A percentile compares a stretch with the other conserved stretches of the same genome.
Conservation (phyloP, 139 green algal genomes). For the Coelastrella sp. region DNA sequence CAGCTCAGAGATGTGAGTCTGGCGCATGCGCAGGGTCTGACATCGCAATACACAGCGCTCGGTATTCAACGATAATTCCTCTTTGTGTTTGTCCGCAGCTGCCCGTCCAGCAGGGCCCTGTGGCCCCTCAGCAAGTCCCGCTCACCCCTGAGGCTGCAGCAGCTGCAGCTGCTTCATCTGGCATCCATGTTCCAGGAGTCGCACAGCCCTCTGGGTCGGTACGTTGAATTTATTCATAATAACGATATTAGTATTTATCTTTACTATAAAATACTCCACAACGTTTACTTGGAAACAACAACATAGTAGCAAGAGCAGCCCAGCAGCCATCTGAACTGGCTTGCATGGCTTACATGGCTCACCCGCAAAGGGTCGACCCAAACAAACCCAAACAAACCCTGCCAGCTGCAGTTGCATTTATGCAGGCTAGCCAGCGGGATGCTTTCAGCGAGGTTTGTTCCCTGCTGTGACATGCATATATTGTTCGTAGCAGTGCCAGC, state of each 20-base stretch:
- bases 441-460: too few relatives aligned
- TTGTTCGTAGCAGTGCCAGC: too few relatives aligned
- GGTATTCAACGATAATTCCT: neutral
- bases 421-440: too few relatives aligned
- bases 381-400: too few relatives aligned
- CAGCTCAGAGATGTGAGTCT: slow-evolving; percentile 69
- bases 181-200: slow-evolving; percentile 51
- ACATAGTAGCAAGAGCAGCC: too few relatives aligned
- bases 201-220: slow-evolving; percentile 33
- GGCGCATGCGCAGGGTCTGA: slow-evolving; percentile 2
- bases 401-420: too few relatives aligned
- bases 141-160: slow-evolving; percentile 49
- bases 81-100: slow-evolving; percentile 29
- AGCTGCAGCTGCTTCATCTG: slow-evolving; percentile 27
- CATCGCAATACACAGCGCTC: neutral
- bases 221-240: neutral
- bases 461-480: too few relatives aligned
- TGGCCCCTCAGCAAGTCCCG: neutral
- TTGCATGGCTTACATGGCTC: too few relatives aligned
- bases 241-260: neutral
- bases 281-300: too few relatives aligned
- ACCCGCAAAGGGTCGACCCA: too few relatives aligned
- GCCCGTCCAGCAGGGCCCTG: slow-evolving; percentile 40
- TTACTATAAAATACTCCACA: too few relatives aligned
- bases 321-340: too few relatives aligned